Base-by-base conservation (phyloP, 2,329 filamentous ascomycete species). In the Fonsecaea nubica region DNA sequence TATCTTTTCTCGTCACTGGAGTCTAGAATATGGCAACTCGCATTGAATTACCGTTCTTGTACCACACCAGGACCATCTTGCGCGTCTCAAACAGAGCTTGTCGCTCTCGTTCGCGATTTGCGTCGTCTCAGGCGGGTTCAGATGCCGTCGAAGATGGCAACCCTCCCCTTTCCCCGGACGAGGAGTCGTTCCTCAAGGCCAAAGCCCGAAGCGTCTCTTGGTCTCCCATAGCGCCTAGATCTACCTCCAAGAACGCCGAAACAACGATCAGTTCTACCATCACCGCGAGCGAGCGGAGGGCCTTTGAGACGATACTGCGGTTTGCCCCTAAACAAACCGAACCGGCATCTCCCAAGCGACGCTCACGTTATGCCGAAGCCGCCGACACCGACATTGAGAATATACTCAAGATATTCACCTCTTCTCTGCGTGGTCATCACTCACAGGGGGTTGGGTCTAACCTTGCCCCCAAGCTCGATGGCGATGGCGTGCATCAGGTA, bases 51-150 rank as follows among this genome's bases (percentile, higher is more conserved):
- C 53, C 68, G 15, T 72, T 72, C 36, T 63, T 72, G 6, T 72
- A 72, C 50, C 64, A 72, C 35, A 72, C 69, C n/a, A 40, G 68
- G 6, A 71, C 70, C 7, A 63, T 72, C 45, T 55, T 68, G 18
- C 56, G 62, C 35, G 57, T 55, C 30, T 21, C 59, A 10, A 15
- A 33, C 1, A 55, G 36, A 58, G n/a, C 18, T n/a, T 15, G 15
- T 25, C 38, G 21, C 35, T 12, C 21, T 6, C 18, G 21, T 53
- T n/a, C 21, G 12, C 54, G 53, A 53, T 33, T 52, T 45, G 12
- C 54, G 4, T 63, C 63, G 42, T 56, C 45, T 52, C 58, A 59
- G 48, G 13, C 6, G 6, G 52, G 58, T 40, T 21, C 45, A 30
- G 25, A 55, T 6, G 45, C n/a, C 9, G 25, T 33, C 40, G 40